These are phyloP conservation scores for Paraphoma sp. DNA, from an alignment of 2,329 filamentous ascomycete genomes.

Conservation along the genomic window DNA sequence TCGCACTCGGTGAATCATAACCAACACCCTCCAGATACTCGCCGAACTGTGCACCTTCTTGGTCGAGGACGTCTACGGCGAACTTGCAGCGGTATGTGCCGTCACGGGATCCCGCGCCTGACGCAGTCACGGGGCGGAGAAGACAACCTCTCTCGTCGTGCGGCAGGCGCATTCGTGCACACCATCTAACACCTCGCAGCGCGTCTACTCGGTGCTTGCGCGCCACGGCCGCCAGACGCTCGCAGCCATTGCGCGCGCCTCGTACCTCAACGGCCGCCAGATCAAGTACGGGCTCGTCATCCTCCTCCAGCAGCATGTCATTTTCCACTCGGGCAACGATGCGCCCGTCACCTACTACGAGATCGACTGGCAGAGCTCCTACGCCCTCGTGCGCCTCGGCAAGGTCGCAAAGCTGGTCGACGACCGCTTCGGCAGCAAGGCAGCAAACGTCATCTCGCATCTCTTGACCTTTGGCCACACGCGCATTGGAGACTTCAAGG, in stretches of 20 bases:
- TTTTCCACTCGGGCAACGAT: conserved; percentile 74
- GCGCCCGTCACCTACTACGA: conserved; percentile 77
- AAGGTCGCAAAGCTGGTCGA: conserved; percentile 81
- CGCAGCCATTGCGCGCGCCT: conserved; percentile 72
- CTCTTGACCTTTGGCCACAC: conserved; percentile 80
- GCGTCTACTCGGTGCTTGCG: conserved; percentile 81
- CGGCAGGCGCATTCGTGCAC: not conserved
- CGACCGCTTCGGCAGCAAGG: conserved; percentile 74
- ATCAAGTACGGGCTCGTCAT: conserved; percentile 82
- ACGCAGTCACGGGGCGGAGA: not conserved
- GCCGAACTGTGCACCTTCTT: conserved; percentile 90
- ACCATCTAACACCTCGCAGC: conserved; percentile 59
- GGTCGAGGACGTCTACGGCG: conserved; percentile 87
- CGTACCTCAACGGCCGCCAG: conserved; percentile 75
- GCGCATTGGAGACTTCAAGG: conserved; percentile 71
- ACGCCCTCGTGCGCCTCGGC: conserved; percentile 80
- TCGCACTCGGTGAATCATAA: conserved; percentile 29
- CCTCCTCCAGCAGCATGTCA: conserved; percentile 85
- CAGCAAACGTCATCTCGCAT: conserved; percentile 75
- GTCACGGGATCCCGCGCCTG: not conserved
- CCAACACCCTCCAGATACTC: conserved; percentile 68
- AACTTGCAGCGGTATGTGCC: conserved; percentile 79
- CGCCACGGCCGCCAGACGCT: conserved; percentile 79
- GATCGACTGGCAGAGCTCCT: conserved; percentile 79
- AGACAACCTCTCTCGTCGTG: not conserved